Conservation (phyloP, 2,329 filamentous ascomycete species). For the Graphilbum fragrans region DNA sequence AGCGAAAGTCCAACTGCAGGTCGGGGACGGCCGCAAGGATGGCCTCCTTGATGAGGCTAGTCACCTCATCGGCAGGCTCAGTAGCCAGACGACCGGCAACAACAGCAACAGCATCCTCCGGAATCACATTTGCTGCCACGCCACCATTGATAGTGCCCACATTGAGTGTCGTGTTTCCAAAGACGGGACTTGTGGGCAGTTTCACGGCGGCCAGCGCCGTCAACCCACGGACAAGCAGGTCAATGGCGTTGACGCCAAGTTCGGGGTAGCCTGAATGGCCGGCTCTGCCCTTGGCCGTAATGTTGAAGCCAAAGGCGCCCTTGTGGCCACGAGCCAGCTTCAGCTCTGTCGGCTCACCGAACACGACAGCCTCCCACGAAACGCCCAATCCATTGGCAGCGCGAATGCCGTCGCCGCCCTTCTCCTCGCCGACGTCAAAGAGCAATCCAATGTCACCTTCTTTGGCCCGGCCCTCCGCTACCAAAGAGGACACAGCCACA, state of each 20-base stretch:
- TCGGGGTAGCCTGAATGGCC: constrained; percentile 3
- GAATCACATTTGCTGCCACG: constrained; percentile 2
- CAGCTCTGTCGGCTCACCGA: constrained; percentile 3
- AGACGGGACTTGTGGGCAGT: not conserved
- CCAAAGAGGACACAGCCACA: not conserved
- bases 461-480: not conserved
- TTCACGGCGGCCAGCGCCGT: not conserved
- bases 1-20: not conserved
- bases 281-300: not conserved
- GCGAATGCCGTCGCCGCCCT: constrained; percentile 2
- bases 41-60: not conserved
- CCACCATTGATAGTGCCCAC: constrained; percentile 1
- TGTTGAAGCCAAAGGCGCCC: not conserved
- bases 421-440: constrained; percentile 3
- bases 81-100: not conserved
- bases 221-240: not conserved
- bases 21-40: not conserved
- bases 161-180: constrained; percentile 1
- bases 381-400: not conserved
- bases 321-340: constrained; percentile 4
- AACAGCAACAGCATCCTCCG: not conserved
- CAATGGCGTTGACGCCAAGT: constrained; percentile 1
- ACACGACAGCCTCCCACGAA: not conserved
- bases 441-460: constrained; percentile 1
- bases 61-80: not conserved